phyloP scores from a whole-genome alignment of 805 yeast genomes.

The Starmerella scarabaei region DNA sequence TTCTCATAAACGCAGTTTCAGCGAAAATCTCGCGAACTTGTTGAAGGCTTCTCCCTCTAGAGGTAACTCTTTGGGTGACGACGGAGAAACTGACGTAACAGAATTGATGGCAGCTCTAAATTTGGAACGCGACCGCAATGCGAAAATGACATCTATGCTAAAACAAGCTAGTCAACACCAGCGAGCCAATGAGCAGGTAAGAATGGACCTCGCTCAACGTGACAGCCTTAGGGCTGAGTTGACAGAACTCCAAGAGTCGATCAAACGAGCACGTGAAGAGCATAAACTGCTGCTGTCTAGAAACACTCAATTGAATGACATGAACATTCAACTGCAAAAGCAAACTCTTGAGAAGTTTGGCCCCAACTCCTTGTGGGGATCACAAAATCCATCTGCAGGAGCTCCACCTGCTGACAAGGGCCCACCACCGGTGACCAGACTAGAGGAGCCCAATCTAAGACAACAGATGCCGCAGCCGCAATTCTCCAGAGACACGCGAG shows the following conservation, averaged over 20 bases:
- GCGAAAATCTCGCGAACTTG: slow-evolving; percentile 10
- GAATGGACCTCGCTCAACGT: no score
- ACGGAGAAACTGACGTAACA: no score
- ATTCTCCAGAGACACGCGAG: neutral
- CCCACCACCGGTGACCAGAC: slow-evolving; percentile 11
- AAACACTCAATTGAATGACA: slow-evolving; percentile 29
- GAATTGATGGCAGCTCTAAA: slow-evolving; percentile 16
- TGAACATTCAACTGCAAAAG: slow-evolving; percentile 28
- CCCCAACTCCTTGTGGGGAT: slow-evolving; percentile 17
- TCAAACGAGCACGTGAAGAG: slow-evolving; percentile 25
- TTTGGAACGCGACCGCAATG: no score
- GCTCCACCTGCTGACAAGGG: neutral
- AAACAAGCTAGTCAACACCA: no score
- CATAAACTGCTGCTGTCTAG: slow-evolving; percentile 24
- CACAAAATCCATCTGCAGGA: slow-evolving; percentile 7
- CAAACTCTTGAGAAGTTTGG: slow-evolving; percentile 28
- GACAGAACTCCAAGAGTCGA: slow-evolving; percentile 19
- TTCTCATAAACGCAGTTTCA: slow-evolving; percentile 19
- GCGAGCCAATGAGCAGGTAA: no score
- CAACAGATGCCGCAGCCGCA: no score
- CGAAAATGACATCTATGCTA: no score
- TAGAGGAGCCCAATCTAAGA: slow-evolving; percentile 9
- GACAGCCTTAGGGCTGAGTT: slow-evolving; percentile 25
- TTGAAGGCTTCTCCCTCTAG: no score
- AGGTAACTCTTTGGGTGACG: no score